Base-by-base conservation (phyloP, 371 early-diverging fungal species). In the Syncephalastrum racemosum region DNA sequence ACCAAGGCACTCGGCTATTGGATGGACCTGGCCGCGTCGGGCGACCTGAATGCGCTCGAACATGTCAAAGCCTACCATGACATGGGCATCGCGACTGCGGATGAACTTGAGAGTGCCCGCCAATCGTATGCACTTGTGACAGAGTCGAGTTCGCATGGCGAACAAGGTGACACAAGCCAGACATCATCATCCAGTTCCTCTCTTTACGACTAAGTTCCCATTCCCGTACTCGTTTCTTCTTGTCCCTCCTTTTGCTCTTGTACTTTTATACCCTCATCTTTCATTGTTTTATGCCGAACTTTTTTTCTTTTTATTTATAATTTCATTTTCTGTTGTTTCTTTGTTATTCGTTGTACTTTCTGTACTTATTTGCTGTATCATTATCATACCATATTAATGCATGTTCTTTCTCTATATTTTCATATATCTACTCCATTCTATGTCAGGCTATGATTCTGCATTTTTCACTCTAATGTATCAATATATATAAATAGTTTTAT, bases 1-100 rank as follows among this genome's bases (percentile, higher is more conserved):
- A 23, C 42, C 13, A 16, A 55, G 25, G 68, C 68, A 1, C 59
- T 61, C 20, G 39, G 31, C 14, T 57, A 61, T 22, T 68, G 68
- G 68, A 53, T 39, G 45, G 42, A 47, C 5, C 52, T 64, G 5
- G 56, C 51, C 20, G 55, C 44, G 6, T 42, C 58, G 18, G 64
- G 60, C 22, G 60, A 56, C 42, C 48, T 50, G 5, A 52, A 63
- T 40, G 64, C 60, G 4, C 45, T 64, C 6, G 52, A 52, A 20
- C 19, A 24, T 12, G 61, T 63, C 10, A 52, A 49, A 10, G 36
- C 47, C 8, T 68, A 64, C 36, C 51, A 60, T 24, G 46, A 53
- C 15, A 19, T 58, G 8, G 60, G 62, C 13, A 43, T 45, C 19
- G 63, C 59, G 1, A 59, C 59, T 0, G 48, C n/a, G 3, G 19